These are phyloP conservation scores for Rhodotorula graminis DNA, from an alignment of 768 basidiomycete species.

Conservation along the genomic window DNA sequence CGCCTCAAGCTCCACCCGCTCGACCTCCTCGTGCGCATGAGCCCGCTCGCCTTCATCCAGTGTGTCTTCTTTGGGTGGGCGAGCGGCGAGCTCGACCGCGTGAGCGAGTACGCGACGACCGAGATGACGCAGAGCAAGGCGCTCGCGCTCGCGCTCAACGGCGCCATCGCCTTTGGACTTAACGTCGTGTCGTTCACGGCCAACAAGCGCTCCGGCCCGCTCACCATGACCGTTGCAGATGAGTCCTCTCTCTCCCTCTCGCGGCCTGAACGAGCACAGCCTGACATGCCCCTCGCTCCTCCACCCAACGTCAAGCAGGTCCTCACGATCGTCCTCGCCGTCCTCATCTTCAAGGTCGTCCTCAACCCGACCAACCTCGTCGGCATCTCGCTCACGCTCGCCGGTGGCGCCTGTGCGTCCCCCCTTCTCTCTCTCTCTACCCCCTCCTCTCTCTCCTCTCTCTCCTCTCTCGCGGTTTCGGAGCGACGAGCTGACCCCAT, in stretches of 20 bases:
- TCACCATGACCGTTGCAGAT: constrained; percentile 90
- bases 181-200: constrained; percentile 94
- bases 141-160: constrained; percentile 66
- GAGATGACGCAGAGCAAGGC: constrained; percentile 54
- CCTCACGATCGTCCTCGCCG: constrained; percentile 52
- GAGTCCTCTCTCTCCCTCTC: too few species aligned
- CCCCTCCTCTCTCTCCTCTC: not conserved
- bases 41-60: constrained; percentile 84
- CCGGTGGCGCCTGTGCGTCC: constrained; percentile 62
- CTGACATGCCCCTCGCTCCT: not conserved
- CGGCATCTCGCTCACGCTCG: constrained; percentile 76
- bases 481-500: too few species aligned
- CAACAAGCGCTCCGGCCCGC: constrained; percentile 82
- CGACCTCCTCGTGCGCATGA: constrained; percentile 82
- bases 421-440: fast-evolving
- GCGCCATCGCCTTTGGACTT: constrained; percentile 79
- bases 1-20: constrained; percentile 62
- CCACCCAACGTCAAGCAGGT: constrained; percentile 42
- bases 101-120: constrained; percentile 54
- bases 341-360: constrained; percentile 72
- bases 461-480: not conserved
- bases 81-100: constrained; percentile 71
- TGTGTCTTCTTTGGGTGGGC: constrained; percentile 70
- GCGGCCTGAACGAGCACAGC: too few species aligned
- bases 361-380: constrained; percentile 73